phyloP scores from a whole-genome alignment of 768 basidiomycete species.

The Leccinum disarticulatum region DNA sequence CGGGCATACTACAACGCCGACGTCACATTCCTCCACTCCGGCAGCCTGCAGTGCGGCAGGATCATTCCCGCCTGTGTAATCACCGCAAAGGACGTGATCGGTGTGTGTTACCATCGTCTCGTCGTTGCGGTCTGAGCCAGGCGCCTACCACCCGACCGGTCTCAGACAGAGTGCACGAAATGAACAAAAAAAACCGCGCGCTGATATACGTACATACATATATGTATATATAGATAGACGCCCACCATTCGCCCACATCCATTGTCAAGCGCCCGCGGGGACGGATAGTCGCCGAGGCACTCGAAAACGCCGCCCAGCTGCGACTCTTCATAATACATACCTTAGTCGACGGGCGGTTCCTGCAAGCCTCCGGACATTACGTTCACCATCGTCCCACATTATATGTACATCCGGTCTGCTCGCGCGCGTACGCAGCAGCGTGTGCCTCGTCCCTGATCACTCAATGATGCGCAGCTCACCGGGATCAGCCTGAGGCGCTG shows the following conservation, averaged over 20 bases:
- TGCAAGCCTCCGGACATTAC: conserved; percentile 3
- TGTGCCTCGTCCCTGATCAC: conserved; percentile 6
- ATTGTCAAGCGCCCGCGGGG: conserved; percentile 7
- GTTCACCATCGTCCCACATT: background rate
- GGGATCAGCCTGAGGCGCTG: background rate
- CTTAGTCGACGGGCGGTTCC: conserved; percentile 7
- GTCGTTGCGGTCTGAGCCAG: background rate
- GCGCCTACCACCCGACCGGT: background rate
- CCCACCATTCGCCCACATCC: conserved; percentile 6
- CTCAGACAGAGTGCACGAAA: background rate
- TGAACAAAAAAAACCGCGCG: background rate
- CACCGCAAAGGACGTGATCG: conserved; percentile 15
- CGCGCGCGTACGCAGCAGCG: background rate
- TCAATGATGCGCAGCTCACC: background rate
- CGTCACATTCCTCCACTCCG: conserved; percentile 5
- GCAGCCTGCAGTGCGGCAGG: conserved; percentile 9
- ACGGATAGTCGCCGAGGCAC: conserved; percentile 2
- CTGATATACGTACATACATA: background rate
- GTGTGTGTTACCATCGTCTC: conserved; percentile 4
- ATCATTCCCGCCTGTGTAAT: conserved; percentile 5
- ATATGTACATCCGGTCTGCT: background rate
- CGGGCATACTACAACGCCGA: conserved; percentile 23
- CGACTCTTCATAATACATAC: background rate
- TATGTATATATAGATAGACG: background rate
- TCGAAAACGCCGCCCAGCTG: conserved; percentile 8